Conservation (phyloP, 176 grass and related monocot species). For the Juncus inflexus region DNA sequence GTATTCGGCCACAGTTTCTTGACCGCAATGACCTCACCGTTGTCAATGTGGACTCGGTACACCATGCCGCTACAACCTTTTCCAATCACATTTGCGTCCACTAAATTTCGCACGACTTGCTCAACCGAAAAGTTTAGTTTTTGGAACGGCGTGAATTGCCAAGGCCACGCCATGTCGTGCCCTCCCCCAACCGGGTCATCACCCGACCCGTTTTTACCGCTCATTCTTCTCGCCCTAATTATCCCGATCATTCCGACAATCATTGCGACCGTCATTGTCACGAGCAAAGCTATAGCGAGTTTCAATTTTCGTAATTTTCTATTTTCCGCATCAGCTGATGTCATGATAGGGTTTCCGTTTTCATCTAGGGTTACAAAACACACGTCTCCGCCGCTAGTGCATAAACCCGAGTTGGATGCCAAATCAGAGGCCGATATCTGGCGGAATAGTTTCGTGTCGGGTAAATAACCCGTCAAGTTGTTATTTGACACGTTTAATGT, state of each 20-base stretch:
- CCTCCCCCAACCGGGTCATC: constrained; percentile 43
- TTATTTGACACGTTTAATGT: constrained; percentile 90
- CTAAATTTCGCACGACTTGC: constrained; percentile 69
- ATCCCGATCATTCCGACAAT: constrained; percentile 72
- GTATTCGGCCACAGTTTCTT: constrained; percentile 87
- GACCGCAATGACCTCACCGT: constrained; percentile 83
- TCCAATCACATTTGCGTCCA: constrained; percentile 86
- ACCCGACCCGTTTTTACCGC: constrained; percentile 26
- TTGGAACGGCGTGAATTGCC: constrained; percentile 99
- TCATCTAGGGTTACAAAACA: constrained; percentile 65
- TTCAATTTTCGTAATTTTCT: constrained; percentile 59
- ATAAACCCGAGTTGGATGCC: constrained; percentile 62
- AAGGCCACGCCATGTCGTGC: constrained; percentile 71
- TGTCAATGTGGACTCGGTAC: constrained; percentile 80
- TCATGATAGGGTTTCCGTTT: constrained; percentile 39
- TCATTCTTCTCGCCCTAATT: constrained; percentile 51
- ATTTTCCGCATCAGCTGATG: constrained; percentile 32
- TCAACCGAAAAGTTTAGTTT: constrained; percentile 91
- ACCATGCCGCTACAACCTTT: constrained; percentile 91
- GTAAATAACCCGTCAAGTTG: constrained; percentile 91
- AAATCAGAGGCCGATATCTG: constrained; percentile 71
- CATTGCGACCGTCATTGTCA: constrained; percentile 82
- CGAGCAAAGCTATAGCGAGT: constrained; percentile 69
- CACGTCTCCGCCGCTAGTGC: constrained; percentile 77
- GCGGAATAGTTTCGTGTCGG: constrained; percentile 93